A percentile compares a stretch with the other conserved stretches of the same genome.
phyloP scores from a whole-genome alignment of 345 rosid genomes.

The Trapa incisa region DNA sequence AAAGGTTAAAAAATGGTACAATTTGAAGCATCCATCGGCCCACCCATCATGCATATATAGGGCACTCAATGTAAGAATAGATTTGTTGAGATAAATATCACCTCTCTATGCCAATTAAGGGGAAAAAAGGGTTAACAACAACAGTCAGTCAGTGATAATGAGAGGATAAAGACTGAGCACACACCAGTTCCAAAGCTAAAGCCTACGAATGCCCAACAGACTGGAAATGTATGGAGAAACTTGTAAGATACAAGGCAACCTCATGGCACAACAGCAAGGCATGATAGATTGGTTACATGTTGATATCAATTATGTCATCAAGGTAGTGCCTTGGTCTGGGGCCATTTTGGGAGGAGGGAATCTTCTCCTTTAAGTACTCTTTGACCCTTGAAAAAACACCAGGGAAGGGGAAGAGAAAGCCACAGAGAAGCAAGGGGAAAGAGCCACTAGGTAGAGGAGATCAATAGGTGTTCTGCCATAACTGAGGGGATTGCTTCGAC shows the following conservation, averaged over 20 bases:
- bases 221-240: not conserved
- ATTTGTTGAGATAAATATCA: not conserved
- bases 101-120: constrained; percentile 3
- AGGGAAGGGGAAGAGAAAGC: constrained; percentile 10
- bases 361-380: not conserved
- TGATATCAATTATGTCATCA: no score
- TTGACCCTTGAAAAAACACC: constrained; percentile 37
- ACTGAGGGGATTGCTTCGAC: constrained; percentile 75
- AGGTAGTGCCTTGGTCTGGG: not conserved
- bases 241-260: constrained; percentile 1
- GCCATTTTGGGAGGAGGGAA: not conserved
- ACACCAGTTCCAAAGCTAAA: not conserved
- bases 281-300: not conserved
- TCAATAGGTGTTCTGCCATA: constrained; percentile 94
- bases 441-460: not conserved
- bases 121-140: constrained; percentile 7
- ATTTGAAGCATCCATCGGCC: no score
- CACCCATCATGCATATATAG: no score
- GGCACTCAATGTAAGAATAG: no score
- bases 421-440: not conserved
- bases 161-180: not conserved
- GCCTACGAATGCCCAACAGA: not conserved
- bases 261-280: not conserved
- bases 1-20: no score
- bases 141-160: not conserved